Percentiles rank a stretch among this genome's conserved stretches.
These are phyloP conservation scores for Thielaviopsis populi DNA, from an alignment of 2,329 filamentous ascomycete species.

Conservation along the genomic window DNA sequence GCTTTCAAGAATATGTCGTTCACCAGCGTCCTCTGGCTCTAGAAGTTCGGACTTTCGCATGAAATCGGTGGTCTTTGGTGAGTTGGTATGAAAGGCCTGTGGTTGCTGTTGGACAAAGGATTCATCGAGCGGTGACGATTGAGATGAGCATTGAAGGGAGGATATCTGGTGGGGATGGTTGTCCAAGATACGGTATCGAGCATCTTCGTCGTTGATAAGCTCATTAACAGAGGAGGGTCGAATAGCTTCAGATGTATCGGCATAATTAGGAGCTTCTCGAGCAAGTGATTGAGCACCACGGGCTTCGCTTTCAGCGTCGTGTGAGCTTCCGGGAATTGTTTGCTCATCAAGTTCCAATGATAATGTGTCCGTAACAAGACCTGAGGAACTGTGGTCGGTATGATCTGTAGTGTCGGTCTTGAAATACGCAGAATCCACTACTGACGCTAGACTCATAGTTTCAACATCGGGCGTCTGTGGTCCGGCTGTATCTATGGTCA, in stretches of 20 bases:
- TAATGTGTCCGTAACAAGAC: not conserved
- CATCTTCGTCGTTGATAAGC: not conserved
- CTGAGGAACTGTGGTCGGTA: not conserved
- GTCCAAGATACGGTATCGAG: not conserved
- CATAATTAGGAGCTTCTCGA: not conserved
- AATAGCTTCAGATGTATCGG: not conserved
- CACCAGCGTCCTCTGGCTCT: not conserved
- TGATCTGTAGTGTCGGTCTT: not conserved
- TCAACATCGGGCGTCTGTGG: not conserved
- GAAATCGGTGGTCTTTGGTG: not conserved
- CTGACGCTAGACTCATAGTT: not conserved
- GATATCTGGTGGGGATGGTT: not conserved
- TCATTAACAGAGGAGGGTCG: not conserved
- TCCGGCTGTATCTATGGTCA: not conserved
- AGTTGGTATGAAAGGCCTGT: not conserved
- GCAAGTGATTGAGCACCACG: not conserved
- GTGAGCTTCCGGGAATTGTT: not conserved
- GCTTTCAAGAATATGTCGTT: not conserved
- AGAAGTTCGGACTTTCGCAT: not conserved
- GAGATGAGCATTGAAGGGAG: not conserved
- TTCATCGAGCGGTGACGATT: not conserved
- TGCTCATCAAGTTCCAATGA: not conserved
- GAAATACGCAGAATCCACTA: not conserved
- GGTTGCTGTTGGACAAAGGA: not conserved
- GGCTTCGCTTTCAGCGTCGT: not conserved